These are phyloP conservation scores for Cladobotryum protrusum DNA, from an alignment of 2,329 filamentous ascomycete species.

Conservation along the genomic window DNA sequence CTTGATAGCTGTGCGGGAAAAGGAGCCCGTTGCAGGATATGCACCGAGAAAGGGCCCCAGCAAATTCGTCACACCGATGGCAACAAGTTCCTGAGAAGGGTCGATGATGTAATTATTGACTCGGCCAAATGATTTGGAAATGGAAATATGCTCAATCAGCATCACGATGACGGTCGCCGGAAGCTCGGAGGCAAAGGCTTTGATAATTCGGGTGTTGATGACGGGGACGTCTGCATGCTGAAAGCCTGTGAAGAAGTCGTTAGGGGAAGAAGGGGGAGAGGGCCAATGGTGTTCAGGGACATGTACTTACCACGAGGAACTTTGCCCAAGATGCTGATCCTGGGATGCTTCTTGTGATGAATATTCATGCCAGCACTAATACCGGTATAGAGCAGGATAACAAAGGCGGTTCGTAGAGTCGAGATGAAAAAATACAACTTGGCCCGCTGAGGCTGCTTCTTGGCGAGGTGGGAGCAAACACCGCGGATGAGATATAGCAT, in stretches of 20 bases:
- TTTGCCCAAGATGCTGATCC: conserved; percentile 57
- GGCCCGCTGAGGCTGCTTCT: conserved; percentile 56
- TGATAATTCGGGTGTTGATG: conserved; percentile 55
- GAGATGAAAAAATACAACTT: conserved; percentile 74
- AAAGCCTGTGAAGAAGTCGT: conserved; percentile 47
- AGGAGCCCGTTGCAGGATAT: conserved; percentile 84
- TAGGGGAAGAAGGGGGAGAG: background rate
- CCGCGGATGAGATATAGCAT: conserved; percentile 63
- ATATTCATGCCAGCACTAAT: conserved; percentile 69
- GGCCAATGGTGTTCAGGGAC: background rate
- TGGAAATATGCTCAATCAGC: conserved; percentile 75
- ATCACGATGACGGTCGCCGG: conserved; percentile 72
- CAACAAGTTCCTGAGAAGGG: conserved; percentile 72
- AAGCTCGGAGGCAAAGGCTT: conserved; percentile 57
- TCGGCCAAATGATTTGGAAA: conserved; percentile 74
- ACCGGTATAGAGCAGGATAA: conserved; percentile 73
- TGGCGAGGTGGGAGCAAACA: conserved; percentile 57
- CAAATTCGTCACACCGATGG: conserved; percentile 69
- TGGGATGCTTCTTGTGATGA: conserved; percentile 47
- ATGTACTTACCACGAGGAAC: conserved; percentile 58
- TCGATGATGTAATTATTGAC: conserved; percentile 78
- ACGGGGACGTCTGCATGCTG: conserved; percentile 60
- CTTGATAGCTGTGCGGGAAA: conserved; percentile 87
- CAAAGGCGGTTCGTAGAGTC: conserved; percentile 72
- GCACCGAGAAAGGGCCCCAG: conserved; percentile 73